Base-by-base conservation (phyloP, 192 early-diverging fungal genomes). In the Chytriomyces sp. region DNA sequence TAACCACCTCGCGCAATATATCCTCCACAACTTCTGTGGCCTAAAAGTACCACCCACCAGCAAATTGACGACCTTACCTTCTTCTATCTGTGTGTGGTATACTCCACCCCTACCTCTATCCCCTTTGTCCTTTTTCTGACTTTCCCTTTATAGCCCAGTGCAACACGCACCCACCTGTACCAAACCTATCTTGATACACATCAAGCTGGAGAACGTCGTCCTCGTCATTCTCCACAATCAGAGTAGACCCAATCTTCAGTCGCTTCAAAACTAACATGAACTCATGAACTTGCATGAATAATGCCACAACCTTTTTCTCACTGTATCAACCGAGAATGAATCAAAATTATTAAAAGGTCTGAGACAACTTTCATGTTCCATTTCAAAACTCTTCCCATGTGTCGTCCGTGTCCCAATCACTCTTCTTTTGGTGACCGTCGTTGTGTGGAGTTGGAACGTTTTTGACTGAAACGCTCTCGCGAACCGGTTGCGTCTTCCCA, bases 391-490 rank as follows among this genome's bases (percentile, higher is more conserved):
- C 65, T 55, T 54, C 65, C 65, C 65, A 68, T 14, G 65, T 55
- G n/a, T 68, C 65, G 34, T 68, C 65, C 25, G 65, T 68, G 44
- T 68, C 65, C 44, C 44, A 68, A 38, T 68, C 65, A 54, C 65
- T 68, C 28, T 68, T 68, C 34, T 68, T 68, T 36, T 64, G 39
- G 34, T 64, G 62, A 10, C 62, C 62, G 6, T 39, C 62, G 34
- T 19, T 44, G 0, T 64, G 62, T 37, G 30, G 33, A 37, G 30
- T 49, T 49, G 44, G 44, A 49, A 49, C 17, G 22, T 22, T 22
- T 49, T 49, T 49, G 44, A 49, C 44, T n/a, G 44, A 49, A 1
- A 49, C 44, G 22, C 44, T 49, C 44, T 49, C 44, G 17, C 44
- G 44, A 14, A 49, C 22, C 17, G 44, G 22, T 49, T n/a, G n/a